Evolutionary conservation across 2,329 filamentous ascomycete genomes (phyloP), one percentile per base, ranked within the genome.

Genomic region (Aotearoamyces nothofagi): DNA sequence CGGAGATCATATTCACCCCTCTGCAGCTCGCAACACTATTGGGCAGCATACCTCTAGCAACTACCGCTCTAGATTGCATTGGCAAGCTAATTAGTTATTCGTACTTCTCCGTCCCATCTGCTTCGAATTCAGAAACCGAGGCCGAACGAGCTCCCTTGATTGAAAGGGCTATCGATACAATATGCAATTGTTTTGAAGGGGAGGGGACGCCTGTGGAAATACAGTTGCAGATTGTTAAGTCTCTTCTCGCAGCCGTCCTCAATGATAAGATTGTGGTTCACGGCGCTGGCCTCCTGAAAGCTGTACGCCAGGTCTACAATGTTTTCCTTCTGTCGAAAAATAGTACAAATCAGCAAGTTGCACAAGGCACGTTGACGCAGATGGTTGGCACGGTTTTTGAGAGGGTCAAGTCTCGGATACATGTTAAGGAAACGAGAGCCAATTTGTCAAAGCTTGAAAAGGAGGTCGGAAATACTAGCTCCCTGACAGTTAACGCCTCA

Each of bases 221-320:
- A 26, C 90, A 98, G 54, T 70, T 96, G 44, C 90, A 98, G 56
- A 98, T 98, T 43, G 83, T 98, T 52, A 96, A 98, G 58, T 96
- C 90, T 2, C 63, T 98, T 34, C 62, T 98, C 34, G 86, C 90
- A 9, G 92, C 92, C 9, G 90, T 98, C 9, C 61, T 98, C 39
- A 96, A 96, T 50, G 90, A 98, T 60, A 98, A 96, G 59, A 93
- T 96, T 39, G 84, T 98, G 24, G 92, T 98, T 2, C 90, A 98
- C 52, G 90, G 90, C 34, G 87, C 90, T 20, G 92, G 90, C 38
- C 66, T 98, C 37, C 65, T 98, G 39, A 98, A 98, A 60, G 87
- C 90, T 31, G 84, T 98, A 39, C 79, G 90, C 42, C 83, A 96
- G 54, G 92, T 94, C 33, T 98, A 98, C 63, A 98, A 98, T 59